Conservation (phyloP, 73 alveolate genomes). For the Paramecium primaurelia region DNA sequence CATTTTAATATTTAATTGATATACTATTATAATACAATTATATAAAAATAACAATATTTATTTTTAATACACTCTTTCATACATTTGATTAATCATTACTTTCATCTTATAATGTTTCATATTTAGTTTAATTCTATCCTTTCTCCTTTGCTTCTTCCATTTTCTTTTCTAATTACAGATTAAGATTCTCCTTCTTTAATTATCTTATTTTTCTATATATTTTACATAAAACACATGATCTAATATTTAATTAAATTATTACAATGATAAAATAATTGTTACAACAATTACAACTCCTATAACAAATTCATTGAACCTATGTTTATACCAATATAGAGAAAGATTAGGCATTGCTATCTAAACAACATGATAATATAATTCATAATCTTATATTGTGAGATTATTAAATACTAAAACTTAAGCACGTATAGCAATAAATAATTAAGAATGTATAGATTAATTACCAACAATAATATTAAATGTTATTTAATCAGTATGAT, state of each 20-base stretch:
- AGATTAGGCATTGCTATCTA: neutral
- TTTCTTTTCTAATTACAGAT: neutral
- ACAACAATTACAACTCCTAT: neutral
- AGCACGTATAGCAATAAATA: neutral
- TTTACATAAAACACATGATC: slow-evolving; percentile 22
- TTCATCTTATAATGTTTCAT: neutral
- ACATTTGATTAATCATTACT: neutral
- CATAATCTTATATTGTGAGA: neutral
- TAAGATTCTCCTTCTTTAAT: neutral
- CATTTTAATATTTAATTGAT: neutral
- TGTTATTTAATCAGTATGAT: neutral
- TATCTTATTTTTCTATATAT: neutral
- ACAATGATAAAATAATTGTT: neutral
- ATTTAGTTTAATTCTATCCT: neutral
- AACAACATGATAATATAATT: neutral
- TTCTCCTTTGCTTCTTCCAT: neutral
- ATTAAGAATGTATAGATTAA: neutral
- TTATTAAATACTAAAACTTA: neutral
- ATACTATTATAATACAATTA: too few relatives aligned
- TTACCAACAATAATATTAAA: neutral
- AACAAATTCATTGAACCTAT: neutral
- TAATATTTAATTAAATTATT: neutral
- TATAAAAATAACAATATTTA: neutral
- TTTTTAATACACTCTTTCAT: neutral
- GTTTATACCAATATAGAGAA: slow-evolving; percentile 2